Conservation (phyloP, 441 rosid species). For the Arabidopsis hybrid region DNA sequence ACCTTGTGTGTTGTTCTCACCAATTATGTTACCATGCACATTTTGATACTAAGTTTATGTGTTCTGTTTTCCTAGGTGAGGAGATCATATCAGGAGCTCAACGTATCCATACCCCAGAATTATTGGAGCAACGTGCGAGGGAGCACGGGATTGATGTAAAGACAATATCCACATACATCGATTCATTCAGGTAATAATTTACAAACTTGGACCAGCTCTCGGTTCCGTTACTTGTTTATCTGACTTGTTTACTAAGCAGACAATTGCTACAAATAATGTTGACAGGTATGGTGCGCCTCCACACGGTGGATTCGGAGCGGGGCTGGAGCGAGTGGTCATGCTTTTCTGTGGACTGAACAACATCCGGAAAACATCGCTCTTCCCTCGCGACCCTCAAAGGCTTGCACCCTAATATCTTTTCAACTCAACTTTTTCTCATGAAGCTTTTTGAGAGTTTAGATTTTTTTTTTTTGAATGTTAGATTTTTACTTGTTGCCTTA, state of each 20-base stretch:
- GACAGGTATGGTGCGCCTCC: constrained; percentile 81
- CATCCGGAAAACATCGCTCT: too few species aligned
- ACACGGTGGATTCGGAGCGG: constrained; percentile 92
- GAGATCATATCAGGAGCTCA: constrained; percentile 96
- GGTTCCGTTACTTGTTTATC: background rate
- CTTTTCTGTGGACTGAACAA: too few species aligned
- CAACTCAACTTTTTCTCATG: background rate
- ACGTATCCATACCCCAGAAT: constrained; percentile 78
- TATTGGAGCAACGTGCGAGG: constrained; percentile 73
- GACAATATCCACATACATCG: constrained; percentile 73
- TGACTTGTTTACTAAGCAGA: background rate
- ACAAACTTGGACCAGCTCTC: background rate
- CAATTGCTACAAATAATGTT: constrained; percentile 15
- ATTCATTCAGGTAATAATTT: constrained; percentile 73
- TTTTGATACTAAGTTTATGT: constrained; percentile 10
- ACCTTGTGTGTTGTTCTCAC: background rate
- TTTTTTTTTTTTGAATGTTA: too few species aligned
- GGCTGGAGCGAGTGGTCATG: constrained; percentile 73
- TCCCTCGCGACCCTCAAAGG: too few species aligned
- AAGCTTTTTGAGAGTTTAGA: constrained; percentile 1
- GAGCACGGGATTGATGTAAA: constrained; percentile 76
- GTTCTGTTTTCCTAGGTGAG: constrained; percentile 59
- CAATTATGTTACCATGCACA: background rate
- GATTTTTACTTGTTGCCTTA: background rate
- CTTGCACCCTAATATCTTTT: too few species aligned